Percentiles rank a stretch among this genome's conserved stretches.
phyloP scores from a whole-genome alignment of 1,284 basidiomycete species.

The Neonothopanus nambi region DNA sequence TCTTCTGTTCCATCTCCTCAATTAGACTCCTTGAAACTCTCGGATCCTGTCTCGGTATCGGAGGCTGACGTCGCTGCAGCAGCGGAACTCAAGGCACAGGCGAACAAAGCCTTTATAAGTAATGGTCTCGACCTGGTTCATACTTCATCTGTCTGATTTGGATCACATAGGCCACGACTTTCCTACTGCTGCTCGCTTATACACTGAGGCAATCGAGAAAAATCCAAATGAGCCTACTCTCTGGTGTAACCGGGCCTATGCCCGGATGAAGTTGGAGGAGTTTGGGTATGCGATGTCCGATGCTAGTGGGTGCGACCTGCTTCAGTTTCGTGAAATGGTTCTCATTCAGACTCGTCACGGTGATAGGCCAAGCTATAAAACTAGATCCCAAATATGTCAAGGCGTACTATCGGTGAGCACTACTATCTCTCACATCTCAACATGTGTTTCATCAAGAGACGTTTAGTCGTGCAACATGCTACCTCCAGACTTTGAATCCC shows the following conservation, averaged over 20 bases:
- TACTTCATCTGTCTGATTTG: not conserved
- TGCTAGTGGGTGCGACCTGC: conserved; percentile 54
- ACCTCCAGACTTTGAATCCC: conserved; percentile 87
- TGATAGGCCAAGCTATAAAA: conserved; percentile 79
- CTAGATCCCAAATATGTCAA: conserved; percentile 92
- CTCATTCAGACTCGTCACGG: conserved; percentile 1
- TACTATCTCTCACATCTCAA: not conserved
- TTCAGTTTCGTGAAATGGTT: not conserved
- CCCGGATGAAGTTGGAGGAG: conserved; percentile 80
- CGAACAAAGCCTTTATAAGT: conserved; percentile 86
- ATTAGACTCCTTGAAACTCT: conserved; percentile 47
- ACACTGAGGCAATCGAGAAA: conserved; percentile 75
- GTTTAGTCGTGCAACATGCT: conserved; percentile 84
- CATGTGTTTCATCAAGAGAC: not conserved
- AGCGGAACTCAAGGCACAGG: conserved; percentile 72
- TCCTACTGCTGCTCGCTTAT: conserved; percentile 65
- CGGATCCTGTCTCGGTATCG: conserved; percentile 49
- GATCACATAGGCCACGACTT: conserved; percentile 41
- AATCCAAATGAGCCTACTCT: conserved; percentile 78
- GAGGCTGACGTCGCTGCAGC: conserved; percentile 72
- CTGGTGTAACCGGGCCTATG: conserved; percentile 81
- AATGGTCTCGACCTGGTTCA: conserved; percentile 24
- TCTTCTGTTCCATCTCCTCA: conserved; percentile 60
- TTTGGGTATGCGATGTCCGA: conserved; percentile 81
- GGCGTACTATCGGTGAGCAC: conserved; percentile 74